Conservation (phyloP, 495 filamentous ascomycete genomes). For the Neurospora sp. region DNA sequence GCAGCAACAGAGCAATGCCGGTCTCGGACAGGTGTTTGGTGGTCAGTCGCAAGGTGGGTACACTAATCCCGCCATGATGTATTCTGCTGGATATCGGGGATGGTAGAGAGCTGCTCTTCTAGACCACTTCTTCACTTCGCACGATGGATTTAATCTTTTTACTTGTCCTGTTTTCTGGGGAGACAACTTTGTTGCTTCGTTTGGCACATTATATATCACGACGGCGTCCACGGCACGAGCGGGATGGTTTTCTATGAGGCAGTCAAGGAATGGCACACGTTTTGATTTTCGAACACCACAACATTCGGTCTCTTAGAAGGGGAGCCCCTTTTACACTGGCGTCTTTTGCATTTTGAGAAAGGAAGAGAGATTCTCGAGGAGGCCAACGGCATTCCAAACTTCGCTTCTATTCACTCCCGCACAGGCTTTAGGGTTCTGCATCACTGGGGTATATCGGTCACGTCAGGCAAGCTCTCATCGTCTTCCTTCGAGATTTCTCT, state of each 20-base stretch:
- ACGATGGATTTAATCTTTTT: conserved; percentile 5
- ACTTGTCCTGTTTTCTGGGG: conserved; percentile 7
- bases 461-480: conserved; percentile 55
- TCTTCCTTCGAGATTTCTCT: conserved; percentile 47
- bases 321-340: conserved; percentile 15
- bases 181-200: conserved; percentile 18
- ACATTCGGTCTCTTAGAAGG: conserved; percentile 8
- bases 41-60: conserved; percentile 98
- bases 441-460: conserved; percentile 31
- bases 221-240: conserved; percentile 16
- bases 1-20: conserved; percentile 58
- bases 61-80: conserved; percentile 83
- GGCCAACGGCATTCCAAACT: not conserved
- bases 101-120: conserved; percentile 46
- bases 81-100: conserved; percentile 62
- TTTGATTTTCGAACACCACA: conserved; percentile 15
- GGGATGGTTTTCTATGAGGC: conserved; percentile 12
- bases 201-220: conserved; percentile 26
- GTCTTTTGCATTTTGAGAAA: conserved; percentile 23
- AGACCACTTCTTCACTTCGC: conserved; percentile 1
- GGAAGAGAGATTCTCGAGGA: not conserved
- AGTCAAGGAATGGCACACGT: conserved; percentile 8
- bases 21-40: conserved; percentile 80
- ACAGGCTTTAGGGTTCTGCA: conserved; percentile 12
- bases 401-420: conserved; percentile 2